Evolutionary conservation across 305 asterid species (phyloP), one percentile per base, ranked within the genome.

Genomic region (Fraxinus xanthoxyloides): DNA sequence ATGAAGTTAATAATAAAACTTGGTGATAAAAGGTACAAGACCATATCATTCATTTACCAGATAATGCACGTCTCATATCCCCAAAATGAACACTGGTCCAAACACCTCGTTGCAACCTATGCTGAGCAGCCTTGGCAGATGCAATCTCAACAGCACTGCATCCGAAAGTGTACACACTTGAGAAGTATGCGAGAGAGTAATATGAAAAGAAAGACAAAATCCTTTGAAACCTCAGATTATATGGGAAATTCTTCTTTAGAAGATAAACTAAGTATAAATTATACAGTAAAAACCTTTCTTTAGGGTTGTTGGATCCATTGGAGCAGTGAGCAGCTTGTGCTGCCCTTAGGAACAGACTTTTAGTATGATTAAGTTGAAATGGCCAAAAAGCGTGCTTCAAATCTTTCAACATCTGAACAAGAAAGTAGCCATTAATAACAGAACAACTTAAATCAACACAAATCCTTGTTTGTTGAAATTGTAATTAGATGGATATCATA

Each of bases 21-120:
- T 36, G 34, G 77, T 31, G 36, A 83, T 72, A 67, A 77, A 61
- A 80, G 5, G 21, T 26, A 17, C 70, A 81, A 51, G 38, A 77
- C 65, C 34, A 80, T 23, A 76, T 3, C 19, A 61, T 46, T 72
- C 65, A 79, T 86, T 21, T 83, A 91, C 98, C 97, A 85, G 98
- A 85, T 81, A 93, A 88, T 80, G 98, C 98, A 74, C 98, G 93
- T 19, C 97, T 86, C 91, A 93, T 93, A 85, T 93, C 98, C 85
- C 98, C 98, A 88, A 89, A 93, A 73, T 78, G 91, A 73, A 89
- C 97, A 85, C 90, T 93, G 78, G 98, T 93, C 98, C 98, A 93
- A 85, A 93, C 95, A 84, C 98, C 98, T 73, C 98, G 91, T 85
- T 91, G 92, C 85, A 93, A 87, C 87, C 98, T 89, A 85, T 93